Conservation (phyloP, 805 yeast species). For the Candida nitratophila region DNA sequence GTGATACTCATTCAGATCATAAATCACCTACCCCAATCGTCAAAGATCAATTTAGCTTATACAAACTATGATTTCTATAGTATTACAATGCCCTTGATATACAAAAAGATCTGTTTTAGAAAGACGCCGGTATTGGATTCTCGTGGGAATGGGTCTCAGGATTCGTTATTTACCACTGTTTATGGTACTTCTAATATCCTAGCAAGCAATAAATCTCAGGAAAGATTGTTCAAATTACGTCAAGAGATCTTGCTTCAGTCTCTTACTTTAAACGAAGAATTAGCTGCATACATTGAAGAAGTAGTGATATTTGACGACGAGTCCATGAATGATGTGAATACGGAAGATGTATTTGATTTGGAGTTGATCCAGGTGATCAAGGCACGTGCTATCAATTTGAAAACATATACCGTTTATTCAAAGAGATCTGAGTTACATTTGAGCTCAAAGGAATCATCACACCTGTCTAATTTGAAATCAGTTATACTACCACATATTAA, state of each 20-base stretch:
- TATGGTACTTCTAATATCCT: slow-evolving; percentile 29
- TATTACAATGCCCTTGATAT: slow-evolving; percentile 27
- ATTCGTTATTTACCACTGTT: slow-evolving; percentile 30
- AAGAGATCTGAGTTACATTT: slow-evolving; percentile 6
- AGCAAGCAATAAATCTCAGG: slow-evolving; percentile 29
- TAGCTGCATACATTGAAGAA: slow-evolving; percentile 27
- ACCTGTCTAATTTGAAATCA: slow-evolving; percentile 4
- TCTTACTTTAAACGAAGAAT: slow-evolving; percentile 26
- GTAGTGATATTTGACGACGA: slow-evolving; percentile 27
- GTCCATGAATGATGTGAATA: slow-evolving; percentile 5
- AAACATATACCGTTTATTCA: slow-evolving; percentile 9
- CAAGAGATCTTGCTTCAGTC: slow-evolving; percentile 34
- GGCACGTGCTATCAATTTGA: slow-evolving; percentile 3
- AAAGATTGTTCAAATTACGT: slow-evolving; percentile 28
- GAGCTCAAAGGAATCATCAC: slow-evolving; percentile 1
- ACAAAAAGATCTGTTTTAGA: slow-evolving; percentile 30
- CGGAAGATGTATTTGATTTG: slow-evolving; percentile 8
- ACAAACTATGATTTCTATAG: slow-evolving; percentile 25
- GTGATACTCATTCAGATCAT: slow-evolving; percentile 13
- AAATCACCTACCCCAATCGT: slow-evolving; percentile 32
- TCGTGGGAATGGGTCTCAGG: slow-evolving; percentile 28
- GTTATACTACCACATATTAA: slow-evolving; percentile 12
- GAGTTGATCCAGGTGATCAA: slow-evolving; percentile 18
- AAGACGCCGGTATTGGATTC: slow-evolving; percentile 20
- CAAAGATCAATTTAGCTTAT: slow-evolving; percentile 25